Evolutionary conservation across 1,284 basidiomycete genomes (phyloP).

Genomic region (Trametes polyzona): DNA sequence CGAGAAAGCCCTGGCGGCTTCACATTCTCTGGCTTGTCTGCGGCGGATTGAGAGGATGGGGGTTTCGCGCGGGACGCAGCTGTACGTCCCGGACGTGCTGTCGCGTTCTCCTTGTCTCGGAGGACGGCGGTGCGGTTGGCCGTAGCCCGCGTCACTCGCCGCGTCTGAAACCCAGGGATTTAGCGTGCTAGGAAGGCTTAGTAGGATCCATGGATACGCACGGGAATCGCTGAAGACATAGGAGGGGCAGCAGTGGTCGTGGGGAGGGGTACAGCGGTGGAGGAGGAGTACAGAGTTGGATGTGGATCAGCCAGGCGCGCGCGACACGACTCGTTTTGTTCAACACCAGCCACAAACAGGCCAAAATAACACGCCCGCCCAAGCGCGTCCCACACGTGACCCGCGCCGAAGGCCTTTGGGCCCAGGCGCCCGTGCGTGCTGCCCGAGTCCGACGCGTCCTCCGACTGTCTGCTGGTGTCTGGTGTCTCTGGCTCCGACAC

Average conservation of each 20-base stretch:
- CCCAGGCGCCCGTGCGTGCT: not conserved
- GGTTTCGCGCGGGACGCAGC: constrained; percentile 62
- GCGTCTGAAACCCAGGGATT: constrained; percentile 44
- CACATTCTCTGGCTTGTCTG: constrained; percentile 41
- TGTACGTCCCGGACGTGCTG: constrained; percentile 56
- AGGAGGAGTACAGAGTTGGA: constrained; percentile 28
- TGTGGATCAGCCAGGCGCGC: constrained; percentile 23
- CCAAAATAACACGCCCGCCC: constrained; percentile 36
- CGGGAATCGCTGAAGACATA: constrained; percentile 43
- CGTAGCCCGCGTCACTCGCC: constrained; percentile 60
- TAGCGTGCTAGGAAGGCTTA: not conserved
- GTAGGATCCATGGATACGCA: constrained; percentile 21
- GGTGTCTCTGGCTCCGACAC: not conserved
- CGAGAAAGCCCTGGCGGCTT: constrained; percentile 35
- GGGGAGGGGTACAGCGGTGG: constrained; percentile 24
- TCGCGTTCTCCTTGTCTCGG: constrained; percentile 64
- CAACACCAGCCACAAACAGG: constrained; percentile 37
- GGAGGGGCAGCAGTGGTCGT: constrained; percentile 26
- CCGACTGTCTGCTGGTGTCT: not conserved
- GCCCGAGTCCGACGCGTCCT: not conserved
- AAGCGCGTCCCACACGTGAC: constrained; percentile 31
- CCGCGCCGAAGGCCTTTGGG: constrained; percentile 15
- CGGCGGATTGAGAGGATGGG: constrained; percentile 44
- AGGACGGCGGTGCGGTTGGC: constrained; percentile 48
- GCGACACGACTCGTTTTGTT: constrained; percentile 36